Base-by-base conservation (phyloP, 1,284 basidiomycete genomes). In the Erythrobasidium hasegawianum region DNA sequence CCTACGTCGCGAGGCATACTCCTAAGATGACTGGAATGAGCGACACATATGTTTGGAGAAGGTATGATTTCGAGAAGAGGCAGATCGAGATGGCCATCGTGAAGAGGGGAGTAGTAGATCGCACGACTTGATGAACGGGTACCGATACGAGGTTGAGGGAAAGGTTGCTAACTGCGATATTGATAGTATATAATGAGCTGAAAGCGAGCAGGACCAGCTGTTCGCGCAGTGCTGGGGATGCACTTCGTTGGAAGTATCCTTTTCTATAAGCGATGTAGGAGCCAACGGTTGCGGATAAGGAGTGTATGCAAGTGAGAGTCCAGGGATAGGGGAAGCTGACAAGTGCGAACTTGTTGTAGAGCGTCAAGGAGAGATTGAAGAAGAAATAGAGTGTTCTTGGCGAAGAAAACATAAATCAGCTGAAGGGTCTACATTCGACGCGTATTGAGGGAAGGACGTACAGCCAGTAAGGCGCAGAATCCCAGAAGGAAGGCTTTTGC, bases 101-200 rank as follows among this genome's bases (percentile, higher is more conserved):
- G 79, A 96, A 96, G 59, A 96, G 82, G 0, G 93, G 93, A 0
- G 92, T 89, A 5, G 88, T 84, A 1, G 92, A 89, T n/a, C 93
- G 87, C 38, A 96, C 86, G 59, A 96, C 90, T 81, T 96, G 93
- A 76, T 97, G 93, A 74, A 96, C 92, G 0, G 93, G 92, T 3
- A 96, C 85, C 9, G 92, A 92, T 53, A 96, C 93, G 26, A 96
- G 81, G 70, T 88, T 83, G 20, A 96, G 80, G 1, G 89, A 92
- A 20, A 91, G 80, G 77, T 97, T 96, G 79, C 89, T 93, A 56
- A 95, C 87, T 24, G 87, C 87, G 72, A 97, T 94, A 75, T 97
- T 96, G 75, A 93, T 80, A 5, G 92, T 88, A 77, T 95, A 96
- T 0, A 96, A 81, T 9, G 87, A 80, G 69, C 90, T 93, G 79